Base-by-base conservation (phyloP, 2,329 filamentous ascomycete species). In the Alternaria consortialis region DNA sequence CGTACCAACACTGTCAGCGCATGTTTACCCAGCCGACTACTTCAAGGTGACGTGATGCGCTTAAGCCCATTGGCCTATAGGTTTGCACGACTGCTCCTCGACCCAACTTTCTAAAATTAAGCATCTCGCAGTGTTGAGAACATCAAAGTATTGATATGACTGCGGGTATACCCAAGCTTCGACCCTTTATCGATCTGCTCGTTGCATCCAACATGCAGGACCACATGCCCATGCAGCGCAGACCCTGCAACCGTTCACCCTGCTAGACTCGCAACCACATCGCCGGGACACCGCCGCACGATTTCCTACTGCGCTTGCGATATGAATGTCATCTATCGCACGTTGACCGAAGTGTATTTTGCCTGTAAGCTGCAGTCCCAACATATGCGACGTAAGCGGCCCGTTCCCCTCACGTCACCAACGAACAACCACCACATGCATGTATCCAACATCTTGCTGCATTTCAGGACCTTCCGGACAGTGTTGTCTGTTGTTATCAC, bases 311-410 rank as follows among this genome's bases (percentile, higher is more conserved):
- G 15, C 39, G 23, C 53, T 54, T 53, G 37, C 60, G 58, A 56
- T 51, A 47, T 58, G 17, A 11, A 46, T 7, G 54, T 50, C 53
- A 59, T 68, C 36, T 63, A 67, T 65, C 46, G 42, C 66, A 66
- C 66, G 57, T 66, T 67, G 44, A 40, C 47, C 52, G 23, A 29
- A 47, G 20, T 17, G 11, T 13, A 23, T 44, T 34, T 31, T 40
- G 39, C 55, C 53, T 48, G 46, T 50, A 42, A 47, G 62, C 46
- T 36, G 39, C 43, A 52, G 25, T 56, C 55, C 57, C 60, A 60
- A 61, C 63, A 59, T 39, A 54, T 53, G 54, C 56, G 58, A 55
- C 39, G 36, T 50, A 42, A 54, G 53, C 56, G 58, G 59, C 32
- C 62, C 53, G 51, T 44, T 51, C 55, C 62, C 50, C 47, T 44